These are phyloP conservation scores for Metschnikowia arizonensis DNA, from an alignment of 805 yeast genomes.

Conservation along the genomic window DNA sequence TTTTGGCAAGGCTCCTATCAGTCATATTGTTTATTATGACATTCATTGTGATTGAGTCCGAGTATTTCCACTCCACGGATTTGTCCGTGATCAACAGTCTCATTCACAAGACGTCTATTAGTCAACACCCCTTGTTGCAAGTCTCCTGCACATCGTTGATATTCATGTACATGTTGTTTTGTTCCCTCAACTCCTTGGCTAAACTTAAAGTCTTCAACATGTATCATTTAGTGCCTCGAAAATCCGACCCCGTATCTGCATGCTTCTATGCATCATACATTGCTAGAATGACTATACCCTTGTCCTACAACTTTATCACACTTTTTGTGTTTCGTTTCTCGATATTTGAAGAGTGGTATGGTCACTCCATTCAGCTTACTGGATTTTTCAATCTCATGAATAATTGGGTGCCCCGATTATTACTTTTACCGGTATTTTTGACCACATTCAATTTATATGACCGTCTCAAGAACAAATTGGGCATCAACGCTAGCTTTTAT, in stretches of 20 bases:
- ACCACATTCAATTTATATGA: slow-evolving; percentile 68
- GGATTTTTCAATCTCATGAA: slow-evolving; percentile 70
- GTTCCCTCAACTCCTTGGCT: slow-evolving; percentile 63
- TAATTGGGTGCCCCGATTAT: slow-evolving; percentile 69
- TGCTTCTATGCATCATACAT: slow-evolving; percentile 77
- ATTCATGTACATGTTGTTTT: slow-evolving; percentile 63
- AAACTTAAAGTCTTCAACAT: slow-evolving; percentile 67
- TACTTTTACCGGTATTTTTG: slow-evolving; percentile 64
- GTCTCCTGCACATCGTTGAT: slow-evolving; percentile 39
- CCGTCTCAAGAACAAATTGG: slow-evolving; percentile 42
- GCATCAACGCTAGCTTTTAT: slow-evolving; percentile 35
- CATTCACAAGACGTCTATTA: slow-evolving; percentile 30
- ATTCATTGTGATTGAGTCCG: slow-evolving; percentile 63
- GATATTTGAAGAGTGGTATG: slow-evolving; percentile 68
- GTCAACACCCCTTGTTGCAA: slow-evolving; percentile 22
- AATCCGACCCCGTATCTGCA: slow-evolving; percentile 70
- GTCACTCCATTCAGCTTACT: slow-evolving; percentile 69
- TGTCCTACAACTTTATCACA: slow-evolving; percentile 74
- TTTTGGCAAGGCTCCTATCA: slow-evolving; percentile 41
- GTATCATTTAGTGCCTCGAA: slow-evolving; percentile 67
- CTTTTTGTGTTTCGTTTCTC: slow-evolving; percentile 51
- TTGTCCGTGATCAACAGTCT: slow-evolving; percentile 57
- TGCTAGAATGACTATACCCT: slow-evolving; percentile 76
- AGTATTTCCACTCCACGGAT: slow-evolving; percentile 64
- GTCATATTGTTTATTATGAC: slow-evolving; percentile 43